A percentile compares a stretch with the other conserved stretches of the same genome.
These are phyloP conservation scores for Kodamaea alishanica DNA, from an alignment of 1,139 yeast species.

Conservation along the genomic window DNA sequence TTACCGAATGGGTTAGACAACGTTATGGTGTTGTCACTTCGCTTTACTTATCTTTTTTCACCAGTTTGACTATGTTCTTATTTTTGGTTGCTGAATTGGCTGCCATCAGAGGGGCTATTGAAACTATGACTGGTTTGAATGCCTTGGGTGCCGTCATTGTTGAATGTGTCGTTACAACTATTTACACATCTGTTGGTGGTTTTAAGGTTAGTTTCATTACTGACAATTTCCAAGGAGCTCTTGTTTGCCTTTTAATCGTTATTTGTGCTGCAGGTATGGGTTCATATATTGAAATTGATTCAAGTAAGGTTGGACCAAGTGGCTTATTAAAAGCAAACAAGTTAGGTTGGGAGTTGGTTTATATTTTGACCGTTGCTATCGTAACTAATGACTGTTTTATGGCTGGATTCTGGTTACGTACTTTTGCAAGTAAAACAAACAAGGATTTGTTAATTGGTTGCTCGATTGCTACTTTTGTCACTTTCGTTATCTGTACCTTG, in stretches of 20 bases:
- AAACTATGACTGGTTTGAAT: constrained; percentile 71
- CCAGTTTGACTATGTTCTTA: constrained; percentile 79
- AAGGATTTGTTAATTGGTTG: constrained; percentile 75
- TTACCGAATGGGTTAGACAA: constrained; percentile 92
- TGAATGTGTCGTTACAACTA: constrained; percentile 82
- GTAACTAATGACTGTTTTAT: constrained; percentile 86
- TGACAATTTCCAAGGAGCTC: constrained; percentile 80
- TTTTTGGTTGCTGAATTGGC: constrained; percentile 87
- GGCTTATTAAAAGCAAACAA: constrained; percentile 60
- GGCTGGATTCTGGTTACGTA: constrained; percentile 91
- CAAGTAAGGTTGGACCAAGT: constrained; percentile 57
- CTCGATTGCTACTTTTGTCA: constrained; percentile 64
- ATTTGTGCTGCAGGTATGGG: constrained; percentile 83
- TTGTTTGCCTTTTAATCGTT: constrained; percentile 63
- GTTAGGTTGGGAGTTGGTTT: constrained; percentile 86
- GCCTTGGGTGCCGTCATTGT: constrained; percentile 82
- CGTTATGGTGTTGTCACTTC: constrained; percentile 74
- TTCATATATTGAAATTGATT: constrained; percentile 67
- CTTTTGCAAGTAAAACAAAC: constrained; percentile 82
- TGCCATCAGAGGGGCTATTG: constrained; percentile 72
- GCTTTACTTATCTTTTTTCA: constrained; percentile 73
- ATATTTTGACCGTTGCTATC: constrained; percentile 81
- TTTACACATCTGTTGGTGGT: constrained; percentile 87
- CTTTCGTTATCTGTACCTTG: constrained; percentile 60
- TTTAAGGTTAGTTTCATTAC: constrained; percentile 85